Base-by-base conservation (phyloP, 2,329 filamentous ascomycete genomes). In the Pseudopithomyces chartarum region DNA sequence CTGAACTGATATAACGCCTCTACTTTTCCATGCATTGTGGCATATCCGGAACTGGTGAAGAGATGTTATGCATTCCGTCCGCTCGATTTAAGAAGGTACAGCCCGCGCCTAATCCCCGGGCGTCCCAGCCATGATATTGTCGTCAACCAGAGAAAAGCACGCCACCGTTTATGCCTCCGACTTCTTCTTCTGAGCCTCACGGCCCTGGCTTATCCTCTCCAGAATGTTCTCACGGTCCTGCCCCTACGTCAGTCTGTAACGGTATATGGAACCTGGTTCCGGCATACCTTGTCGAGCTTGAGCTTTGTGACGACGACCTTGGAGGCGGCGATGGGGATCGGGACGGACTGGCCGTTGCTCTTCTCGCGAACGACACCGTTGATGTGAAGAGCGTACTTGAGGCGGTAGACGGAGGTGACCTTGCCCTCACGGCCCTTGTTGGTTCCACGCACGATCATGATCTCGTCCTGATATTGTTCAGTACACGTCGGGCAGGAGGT, bases 341-440 rank as follows among this genome's bases (percentile, higher is more conserved):
- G 94, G 56, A 98, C 93, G 79, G 88, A 90, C 86, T 97, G 93
- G 83, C 95, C 94, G 80, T 92, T 95, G 80, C 87, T 90, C 90
- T 99, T 99, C 82, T 99, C 95, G 79, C 93, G 92, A 81, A 89
- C 89, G 79, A 99, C 89, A 76, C 94, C 92, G 88, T 97, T 94
- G 81, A 99, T 82, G 88, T 98, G 94, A 79, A 99, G 89, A 78
- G 92, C 86, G 84, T 95, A 99, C 84, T 98, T 98, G 58, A 77
- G 72, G 56, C 75, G 75, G 70, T 77, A 99, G 80, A 98, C 94
- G 76, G 91, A 92, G 75, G 89, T 93, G 83, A 99, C 86, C 87
- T 98, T 98, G 85, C 95, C 95, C 86, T 98, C 94, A 77, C 92
- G 92, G 79, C 94, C 95, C 87, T 98, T 98, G 87, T 96, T 90